Conservation (phyloP, 495 filamentous ascomycete genomes). For the Pyrenopolyporus hunteri region DNA sequence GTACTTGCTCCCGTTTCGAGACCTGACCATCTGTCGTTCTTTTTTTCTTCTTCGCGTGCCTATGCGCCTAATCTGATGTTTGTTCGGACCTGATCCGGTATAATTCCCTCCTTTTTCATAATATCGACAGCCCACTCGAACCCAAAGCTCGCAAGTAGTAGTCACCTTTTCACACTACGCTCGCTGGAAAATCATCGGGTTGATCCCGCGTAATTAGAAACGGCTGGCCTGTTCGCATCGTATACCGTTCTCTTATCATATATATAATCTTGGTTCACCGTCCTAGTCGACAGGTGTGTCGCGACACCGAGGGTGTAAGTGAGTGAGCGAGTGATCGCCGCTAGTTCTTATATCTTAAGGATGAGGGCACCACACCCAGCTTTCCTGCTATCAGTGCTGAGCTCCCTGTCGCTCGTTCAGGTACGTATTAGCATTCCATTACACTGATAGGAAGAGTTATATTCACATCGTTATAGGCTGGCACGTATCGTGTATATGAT, state of each 20-base stretch:
- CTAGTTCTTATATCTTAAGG: conserved; percentile 35
- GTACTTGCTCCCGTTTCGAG: conserved; percentile 28
- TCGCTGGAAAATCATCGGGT: conserved; percentile 25
- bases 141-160: neutral
- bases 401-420: conserved; percentile 48
- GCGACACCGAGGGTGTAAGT: conserved; percentile 10
- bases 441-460: neutral
- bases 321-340: conserved; percentile 25
- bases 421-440: conserved; percentile 36
- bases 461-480: conserved; percentile 43
- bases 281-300: conserved; percentile 13
- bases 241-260: conserved; percentile 1
- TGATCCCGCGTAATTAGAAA: conserved; percentile 42
- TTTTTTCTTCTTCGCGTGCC: conserved; percentile 23
- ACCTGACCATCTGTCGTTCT: conserved; percentile 28
- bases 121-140: conserved; percentile 19
- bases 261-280: conserved; percentile 11
- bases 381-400: conserved; percentile 43
- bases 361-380: conserved; percentile 47
- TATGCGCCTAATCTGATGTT: conserved; percentile 28
- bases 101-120: conserved; percentile 41
- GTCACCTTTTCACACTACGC: conserved; percentile 19
- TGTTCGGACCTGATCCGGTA: conserved; percentile 37
- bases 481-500: conserved; percentile 42
- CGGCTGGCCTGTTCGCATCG: conserved; percentile 47